Evolutionary conservation across 371 early-diverging fungal species (phyloP).

Genomic region (Mortierella sp.): DNA sequence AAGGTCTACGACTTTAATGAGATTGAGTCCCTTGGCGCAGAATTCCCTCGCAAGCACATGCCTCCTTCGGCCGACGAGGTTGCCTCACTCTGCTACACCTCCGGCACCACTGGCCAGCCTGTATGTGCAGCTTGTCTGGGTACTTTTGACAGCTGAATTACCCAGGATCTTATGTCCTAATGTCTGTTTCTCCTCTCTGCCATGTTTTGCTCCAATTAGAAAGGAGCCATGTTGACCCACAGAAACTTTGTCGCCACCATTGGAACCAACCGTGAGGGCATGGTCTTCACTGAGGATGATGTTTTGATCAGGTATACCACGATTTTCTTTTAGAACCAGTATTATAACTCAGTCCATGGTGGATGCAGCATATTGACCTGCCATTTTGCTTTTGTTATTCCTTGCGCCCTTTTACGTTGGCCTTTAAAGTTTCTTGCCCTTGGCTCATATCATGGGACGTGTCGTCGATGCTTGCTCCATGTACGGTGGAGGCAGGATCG

Average conservation of each 20-base stretch:
- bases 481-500: constrained; percentile 72
- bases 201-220: constrained; percentile 23
- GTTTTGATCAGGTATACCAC: constrained; percentile 62
- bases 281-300: constrained; percentile 58
- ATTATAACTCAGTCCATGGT: no score
- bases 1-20: constrained; percentile 67
- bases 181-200: background rate
- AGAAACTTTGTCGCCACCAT: constrained; percentile 61
- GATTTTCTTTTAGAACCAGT: background rate
- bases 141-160: no score
- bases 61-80: constrained; percentile 56
- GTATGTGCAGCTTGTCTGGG: constrained; percentile 55
- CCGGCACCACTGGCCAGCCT: constrained; percentile 89
- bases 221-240: constrained; percentile 73
- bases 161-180: background rate
- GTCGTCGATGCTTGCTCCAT: constrained; percentile 62
- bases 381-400: no score
- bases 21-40: constrained; percentile 74
- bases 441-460: constrained; percentile 77
- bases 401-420: no score
- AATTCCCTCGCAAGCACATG: constrained; percentile 61
- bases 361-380: no score
- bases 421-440: constrained; percentile 75
- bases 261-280: constrained; percentile 60
- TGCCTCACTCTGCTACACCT: constrained; percentile 97